These are phyloP conservation scores for Dendrobium nobile DNA, from an alignment of 106 monocot genomes.

Conservation along the genomic window DNA sequence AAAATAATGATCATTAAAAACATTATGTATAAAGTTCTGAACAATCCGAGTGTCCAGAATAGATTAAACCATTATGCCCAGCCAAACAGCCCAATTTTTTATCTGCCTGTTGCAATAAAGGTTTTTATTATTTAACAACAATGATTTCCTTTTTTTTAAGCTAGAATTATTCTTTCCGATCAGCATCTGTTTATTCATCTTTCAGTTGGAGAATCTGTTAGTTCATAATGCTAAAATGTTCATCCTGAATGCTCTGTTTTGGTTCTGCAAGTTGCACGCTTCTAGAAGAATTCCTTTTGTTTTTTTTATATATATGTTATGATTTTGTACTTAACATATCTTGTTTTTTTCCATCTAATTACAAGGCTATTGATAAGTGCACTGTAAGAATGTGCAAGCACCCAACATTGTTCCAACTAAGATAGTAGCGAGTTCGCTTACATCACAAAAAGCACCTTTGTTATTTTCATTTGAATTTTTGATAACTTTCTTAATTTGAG, in stretches of 20 bases:
- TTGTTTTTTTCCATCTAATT: neutral
- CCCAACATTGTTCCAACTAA: neutral
- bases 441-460: neutral
- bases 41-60: no score
- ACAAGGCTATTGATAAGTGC: neutral
- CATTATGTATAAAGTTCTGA: no score
- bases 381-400: neutral
- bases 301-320: neutral
- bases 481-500: neutral
- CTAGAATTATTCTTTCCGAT: neutral
- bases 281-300: neutral
- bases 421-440: neutral
- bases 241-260: neutral
- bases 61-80: no score
- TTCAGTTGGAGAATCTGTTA: neutral
- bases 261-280: neutral
- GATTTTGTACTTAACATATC: neutral
- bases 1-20: no score
- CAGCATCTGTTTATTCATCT: neutral
- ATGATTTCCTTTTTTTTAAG: neutral
- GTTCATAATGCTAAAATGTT: neutral
- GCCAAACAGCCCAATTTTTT: no score
- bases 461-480: neutral
- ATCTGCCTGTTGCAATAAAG: no score
- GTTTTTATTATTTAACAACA: conserved; percentile 16